phyloP scores from a whole-genome alignment of 1,284 basidiomycete species.

The Malassezia globosa region DNA sequence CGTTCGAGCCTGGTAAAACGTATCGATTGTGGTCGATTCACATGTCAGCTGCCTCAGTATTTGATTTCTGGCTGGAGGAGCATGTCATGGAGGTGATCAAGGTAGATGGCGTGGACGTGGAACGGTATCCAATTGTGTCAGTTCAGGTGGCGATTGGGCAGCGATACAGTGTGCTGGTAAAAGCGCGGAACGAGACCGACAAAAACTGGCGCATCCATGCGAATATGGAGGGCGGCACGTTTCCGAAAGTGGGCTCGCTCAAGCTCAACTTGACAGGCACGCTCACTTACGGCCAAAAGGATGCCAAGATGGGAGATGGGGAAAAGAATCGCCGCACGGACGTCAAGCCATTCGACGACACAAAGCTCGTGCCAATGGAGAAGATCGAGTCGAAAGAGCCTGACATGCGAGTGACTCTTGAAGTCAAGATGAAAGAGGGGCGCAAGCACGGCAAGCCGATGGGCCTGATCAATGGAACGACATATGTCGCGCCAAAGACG shows the following conservation, averaged over 20 bases:
- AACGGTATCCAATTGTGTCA: conserved; percentile 36
- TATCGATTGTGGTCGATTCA: conserved; percentile 69
- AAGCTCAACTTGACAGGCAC: conserved; percentile 39
- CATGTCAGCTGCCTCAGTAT: conserved; percentile 50
- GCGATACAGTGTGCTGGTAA: conserved; percentile 11
- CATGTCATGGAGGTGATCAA: conserved; percentile 80
- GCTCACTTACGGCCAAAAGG: conserved; percentile 27
- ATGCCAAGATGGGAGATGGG: conserved; percentile 14
- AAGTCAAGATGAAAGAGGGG: conserved; percentile 51
- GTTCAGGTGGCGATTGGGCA: conserved; percentile 7
- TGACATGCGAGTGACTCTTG: conserved; percentile 38
- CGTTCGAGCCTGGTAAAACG: conserved; percentile 55
- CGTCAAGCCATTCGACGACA: conserved; percentile 49
- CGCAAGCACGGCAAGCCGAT: conserved; percentile 46
- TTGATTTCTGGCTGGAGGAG: conserved; percentile 60
- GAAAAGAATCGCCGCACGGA: conserved; percentile 10
- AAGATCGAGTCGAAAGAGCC: conserved; percentile 20
- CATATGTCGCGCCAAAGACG: conserved; percentile 54
- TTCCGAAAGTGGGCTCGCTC: conserved; percentile 32
- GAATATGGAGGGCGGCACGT: conserved; percentile 63
- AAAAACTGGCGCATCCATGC: conserved; percentile 78
- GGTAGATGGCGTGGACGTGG: conserved; percentile 53
- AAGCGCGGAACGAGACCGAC: conserved; percentile 66
- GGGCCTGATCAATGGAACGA: conserved; percentile 49
- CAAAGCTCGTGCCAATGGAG: conserved; percentile 47